These are phyloP conservation scores for Trichoderma koningiopsis DNA, from an alignment of 2,329 filamentous ascomycete genomes.

Conservation along the genomic window DNA sequence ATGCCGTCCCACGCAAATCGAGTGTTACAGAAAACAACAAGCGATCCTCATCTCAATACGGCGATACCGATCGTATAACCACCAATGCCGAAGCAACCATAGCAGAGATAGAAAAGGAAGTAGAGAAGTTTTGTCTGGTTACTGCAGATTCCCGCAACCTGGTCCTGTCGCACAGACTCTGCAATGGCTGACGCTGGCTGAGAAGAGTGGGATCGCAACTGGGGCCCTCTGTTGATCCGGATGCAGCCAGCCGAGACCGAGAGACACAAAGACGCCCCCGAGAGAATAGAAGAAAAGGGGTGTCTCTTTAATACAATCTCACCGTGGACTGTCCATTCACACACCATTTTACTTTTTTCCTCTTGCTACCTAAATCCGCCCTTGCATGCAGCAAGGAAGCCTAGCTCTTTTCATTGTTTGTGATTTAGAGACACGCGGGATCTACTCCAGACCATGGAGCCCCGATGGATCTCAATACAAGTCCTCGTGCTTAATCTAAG, in stretches of 20 bases:
- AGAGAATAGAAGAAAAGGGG: background rate
- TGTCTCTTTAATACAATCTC: background rate
- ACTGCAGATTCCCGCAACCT: conserved; percentile 8
- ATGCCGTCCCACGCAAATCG: background rate
- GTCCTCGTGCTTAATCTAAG: background rate
- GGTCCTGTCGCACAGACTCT: conserved; percentile 2
- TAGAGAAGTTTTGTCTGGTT: background rate
- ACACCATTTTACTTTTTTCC: background rate
- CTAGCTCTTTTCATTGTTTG: background rate
- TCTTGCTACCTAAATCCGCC: background rate
- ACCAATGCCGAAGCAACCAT: background rate
- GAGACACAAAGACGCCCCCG: background rate
- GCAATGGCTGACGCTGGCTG: background rate
- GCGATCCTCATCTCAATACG: background rate
- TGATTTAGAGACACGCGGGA: background rate
- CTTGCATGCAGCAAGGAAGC: background rate
- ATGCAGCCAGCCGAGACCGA: conserved; percentile 2
- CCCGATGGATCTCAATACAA: no score
- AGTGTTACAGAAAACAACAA: background rate
- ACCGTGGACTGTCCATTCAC: background rate
- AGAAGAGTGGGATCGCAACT: background rate
- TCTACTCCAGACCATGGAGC: background rate
- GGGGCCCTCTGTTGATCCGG: conserved; percentile 17
- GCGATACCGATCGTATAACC: background rate
- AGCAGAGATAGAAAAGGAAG: background rate